These are phyloP conservation scores for Vanderwaltozyma yarrowii DNA, from an alignment of 805 yeast species.

Conservation along the genomic window DNA sequence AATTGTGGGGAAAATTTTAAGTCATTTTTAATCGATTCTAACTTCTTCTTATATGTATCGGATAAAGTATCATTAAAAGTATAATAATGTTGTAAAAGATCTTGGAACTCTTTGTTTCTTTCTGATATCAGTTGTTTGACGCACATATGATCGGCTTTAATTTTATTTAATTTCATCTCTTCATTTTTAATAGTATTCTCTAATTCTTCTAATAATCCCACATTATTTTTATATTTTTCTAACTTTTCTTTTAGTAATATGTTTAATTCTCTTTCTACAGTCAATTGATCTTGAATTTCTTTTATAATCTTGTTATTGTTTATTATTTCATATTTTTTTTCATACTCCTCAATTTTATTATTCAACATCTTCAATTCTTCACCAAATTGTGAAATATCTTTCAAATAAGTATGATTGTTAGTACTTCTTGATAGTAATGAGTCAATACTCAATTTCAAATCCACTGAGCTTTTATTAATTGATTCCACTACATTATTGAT, in stretches of 20 bases:
- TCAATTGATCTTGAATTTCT: background rate
- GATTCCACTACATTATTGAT: background rate
- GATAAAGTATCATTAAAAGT: background rate
- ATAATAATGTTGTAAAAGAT: background rate
- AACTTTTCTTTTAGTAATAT: background rate
- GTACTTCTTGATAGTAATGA: background rate
- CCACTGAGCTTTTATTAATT: background rate
- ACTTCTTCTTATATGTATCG: background rate
- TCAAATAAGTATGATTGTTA: background rate
- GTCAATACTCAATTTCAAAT: background rate
- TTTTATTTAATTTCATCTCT: background rate
- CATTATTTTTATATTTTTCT: background rate
- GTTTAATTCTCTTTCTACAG: background rate
- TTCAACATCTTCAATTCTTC: background rate
- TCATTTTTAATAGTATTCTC: background rate
- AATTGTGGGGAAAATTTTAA: background rate
- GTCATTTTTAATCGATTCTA: background rate
- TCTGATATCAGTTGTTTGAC: background rate
- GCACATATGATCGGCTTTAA: background rate
- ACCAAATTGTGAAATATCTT: background rate
- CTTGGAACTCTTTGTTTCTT: background rate
- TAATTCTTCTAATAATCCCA: background rate
- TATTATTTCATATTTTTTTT: too few relatives aligned
- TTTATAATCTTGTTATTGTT: too few relatives aligned
- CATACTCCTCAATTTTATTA: background rate